These are phyloP conservation scores for Cardamine resedifolia DNA, from an alignment of 345 rosid genomes.

Conservation along the genomic window DNA sequence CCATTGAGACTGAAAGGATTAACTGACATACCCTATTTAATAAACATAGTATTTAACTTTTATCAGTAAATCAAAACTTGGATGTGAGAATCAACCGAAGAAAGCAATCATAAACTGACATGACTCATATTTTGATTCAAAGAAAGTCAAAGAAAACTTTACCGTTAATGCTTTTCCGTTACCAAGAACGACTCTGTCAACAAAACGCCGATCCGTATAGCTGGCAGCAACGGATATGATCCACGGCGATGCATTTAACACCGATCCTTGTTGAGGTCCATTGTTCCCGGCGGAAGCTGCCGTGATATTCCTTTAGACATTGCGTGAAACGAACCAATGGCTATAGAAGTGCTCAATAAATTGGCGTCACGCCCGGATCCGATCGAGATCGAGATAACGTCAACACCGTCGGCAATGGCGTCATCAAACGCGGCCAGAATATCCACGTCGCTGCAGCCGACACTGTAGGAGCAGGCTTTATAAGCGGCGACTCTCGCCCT, in stretches of 20 bases:
- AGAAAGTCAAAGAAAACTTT: background rate
- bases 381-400: conserved; percentile 30
- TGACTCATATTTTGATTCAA: background rate
- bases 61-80: background rate
- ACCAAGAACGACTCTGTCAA: conserved; percentile 40
- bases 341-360: conserved; percentile 8
- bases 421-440: conserved; percentile 34
- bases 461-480: background rate
- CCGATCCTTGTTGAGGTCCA: conserved; percentile 5
- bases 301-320: conserved; percentile 42
- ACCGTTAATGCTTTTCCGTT: conserved; percentile 37
- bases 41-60: background rate
- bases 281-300: conserved; percentile 40
- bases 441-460: conserved; percentile 21
- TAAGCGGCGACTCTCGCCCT: conserved; percentile 30
- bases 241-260: conserved; percentile 36
- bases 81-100: no score
- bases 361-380: background rate
- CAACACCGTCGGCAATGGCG: conserved; percentile 34
- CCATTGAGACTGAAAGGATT: conserved; percentile 33
- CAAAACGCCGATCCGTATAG: conserved; percentile 33
- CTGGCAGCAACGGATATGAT: conserved; percentile 38
- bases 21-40: conserved; percentile 31
- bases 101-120: background rate
- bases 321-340: conserved; percentile 51